These are phyloP conservation scores for Penicillium sp. DNA, from an alignment of 2,329 filamentous ascomycete genomes.

Conservation along the genomic window DNA sequence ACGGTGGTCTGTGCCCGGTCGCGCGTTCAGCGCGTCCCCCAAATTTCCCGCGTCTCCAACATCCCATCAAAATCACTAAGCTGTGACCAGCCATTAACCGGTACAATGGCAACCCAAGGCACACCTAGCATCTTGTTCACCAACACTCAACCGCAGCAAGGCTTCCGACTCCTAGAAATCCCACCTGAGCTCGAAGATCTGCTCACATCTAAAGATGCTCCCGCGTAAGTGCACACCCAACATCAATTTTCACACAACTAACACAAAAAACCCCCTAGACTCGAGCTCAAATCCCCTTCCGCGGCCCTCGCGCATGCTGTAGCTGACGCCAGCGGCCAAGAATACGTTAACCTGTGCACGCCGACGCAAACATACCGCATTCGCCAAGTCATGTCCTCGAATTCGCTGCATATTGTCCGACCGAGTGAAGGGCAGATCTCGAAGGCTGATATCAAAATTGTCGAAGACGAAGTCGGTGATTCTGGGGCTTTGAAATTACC, in stretches of 20 bases:
- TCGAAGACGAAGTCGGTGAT: slow-evolving; percentile 21
- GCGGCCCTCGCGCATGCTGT: slow-evolving; percentile 29
- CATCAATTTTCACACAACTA: background rate
- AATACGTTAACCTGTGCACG: slow-evolving; percentile 59
- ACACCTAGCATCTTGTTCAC: slow-evolving; percentile 40
- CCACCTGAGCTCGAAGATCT: slow-evolving; percentile 56
- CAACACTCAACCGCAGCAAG: slow-evolving; percentile 47
- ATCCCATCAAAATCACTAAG: slow-evolving; percentile 1
- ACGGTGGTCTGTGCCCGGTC: slow-evolving; percentile 34
- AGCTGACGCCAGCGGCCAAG: slow-evolving; percentile 25
- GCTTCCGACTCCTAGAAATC: slow-evolving; percentile 60
- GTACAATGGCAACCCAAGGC: slow-evolving; percentile 40
- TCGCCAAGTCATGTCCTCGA: slow-evolving; percentile 65
- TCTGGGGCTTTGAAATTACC: slow-evolving; percentile 24
- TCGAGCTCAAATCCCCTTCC: slow-evolving; percentile 45
- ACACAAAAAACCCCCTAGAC: slow-evolving; percentile 23
- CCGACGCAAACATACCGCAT: slow-evolving; percentile 56
- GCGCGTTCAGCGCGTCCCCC: slow-evolving; percentile 18
- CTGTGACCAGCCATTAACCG: background rate
- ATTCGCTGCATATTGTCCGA: slow-evolving; percentile 57
- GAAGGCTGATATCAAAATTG: slow-evolving; percentile 28
- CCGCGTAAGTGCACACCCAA: slow-evolving; percentile 26
- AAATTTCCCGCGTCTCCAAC: slow-evolving; percentile 2
- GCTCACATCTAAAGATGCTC: slow-evolving; percentile 48
- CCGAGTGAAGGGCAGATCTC: slow-evolving; percentile 38